phyloP scores from a whole-genome alignment of 768 basidiomycete genomes.

The Artomyces pyxidatus region DNA sequence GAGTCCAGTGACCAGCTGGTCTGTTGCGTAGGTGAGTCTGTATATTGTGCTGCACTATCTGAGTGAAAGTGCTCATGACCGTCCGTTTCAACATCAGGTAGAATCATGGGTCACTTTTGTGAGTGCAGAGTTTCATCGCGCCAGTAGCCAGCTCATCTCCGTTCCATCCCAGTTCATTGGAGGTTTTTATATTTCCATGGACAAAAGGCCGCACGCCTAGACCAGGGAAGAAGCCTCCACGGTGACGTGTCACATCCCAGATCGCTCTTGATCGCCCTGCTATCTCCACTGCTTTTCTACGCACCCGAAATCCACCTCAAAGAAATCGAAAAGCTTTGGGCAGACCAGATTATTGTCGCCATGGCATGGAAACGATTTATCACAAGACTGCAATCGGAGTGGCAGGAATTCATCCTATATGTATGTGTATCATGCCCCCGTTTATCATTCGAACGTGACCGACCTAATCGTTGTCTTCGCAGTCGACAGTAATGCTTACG shows the following conservation, averaged over 20 bases:
- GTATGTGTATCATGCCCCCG: background rate
- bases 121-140: too few relatives aligned
- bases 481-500: constrained; percentile 8
- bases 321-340: constrained; percentile 11
- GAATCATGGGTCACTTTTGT: too few relatives aligned
- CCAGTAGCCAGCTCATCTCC: too few relatives aligned
- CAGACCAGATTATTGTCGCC: constrained; percentile 8
- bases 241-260: background rate
- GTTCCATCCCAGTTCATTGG: constrained; percentile 16
- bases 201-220: constrained; percentile 9
- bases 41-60: too few relatives aligned
- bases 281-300: constrained; percentile 10
- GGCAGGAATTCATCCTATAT: constrained; percentile 10
- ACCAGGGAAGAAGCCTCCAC: constrained; percentile 3
- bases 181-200: constrained; percentile 13
- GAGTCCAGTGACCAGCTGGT: too few relatives aligned
- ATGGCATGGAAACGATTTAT: constrained; percentile 8
- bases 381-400: constrained; percentile 4
- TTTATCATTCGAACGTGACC: background rate
- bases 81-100: too few relatives aligned
- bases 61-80: too few relatives aligned
- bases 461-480: too few relatives aligned
- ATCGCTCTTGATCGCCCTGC: constrained; percentile 5
- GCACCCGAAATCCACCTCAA: constrained; percentile 12
- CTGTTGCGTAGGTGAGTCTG: too few relatives aligned